Base-by-base conservation (phyloP, 1,284 basidiomycete genomes). In the Tilletiaria anomala region DNA sequence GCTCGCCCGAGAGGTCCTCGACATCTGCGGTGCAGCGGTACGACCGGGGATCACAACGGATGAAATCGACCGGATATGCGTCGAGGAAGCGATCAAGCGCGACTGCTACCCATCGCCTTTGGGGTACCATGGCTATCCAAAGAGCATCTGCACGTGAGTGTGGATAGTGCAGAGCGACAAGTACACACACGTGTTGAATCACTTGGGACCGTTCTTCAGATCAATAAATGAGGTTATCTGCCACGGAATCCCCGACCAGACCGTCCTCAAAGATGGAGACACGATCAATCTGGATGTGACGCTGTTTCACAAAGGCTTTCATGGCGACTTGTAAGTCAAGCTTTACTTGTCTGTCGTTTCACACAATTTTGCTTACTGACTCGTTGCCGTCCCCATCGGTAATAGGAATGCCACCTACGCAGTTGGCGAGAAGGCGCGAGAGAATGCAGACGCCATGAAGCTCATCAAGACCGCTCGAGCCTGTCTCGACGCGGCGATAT, bases 161-260 rank as follows among this genome's bases (percentile, higher is more conserved):
- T 14, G 18, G n/a, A 11, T 18, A 39, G 2, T 2, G 4, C 6
- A 0, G 6, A 10, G 6, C 29, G 35, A 19, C n/a, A n/a, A n/a
- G n/a, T n/a, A n/a, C n/a, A n/a, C n/a, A n/a, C n/a, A 12, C 6
- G 12, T 32, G 11, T 12, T 32, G n/a, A 12, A 19, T 6, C 19
- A 15, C 22, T 2, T 12, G n/a, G n/a, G n/a, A n/a, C n/a, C n/a
- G n/a, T n/a, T n/a, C 6, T 17, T 18, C 43, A 47, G 34, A 22
- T 87, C 84, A 20, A 72, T 97, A 32, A 97, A 99, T 69, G 93
- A 97, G 69, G 81, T 80, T 43, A 91, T 97, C 59, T 97, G 93
- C 68, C 93, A 97, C 68, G 85, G 86, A 2, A 65, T 66, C 17
- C 62, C 62, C 2, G 61, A 65, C 24, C 50, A 56, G 41, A 45